Conservation (phyloP, 768 basidiomycete genomes). For the Tricholoma bakamatsutake region DNA sequence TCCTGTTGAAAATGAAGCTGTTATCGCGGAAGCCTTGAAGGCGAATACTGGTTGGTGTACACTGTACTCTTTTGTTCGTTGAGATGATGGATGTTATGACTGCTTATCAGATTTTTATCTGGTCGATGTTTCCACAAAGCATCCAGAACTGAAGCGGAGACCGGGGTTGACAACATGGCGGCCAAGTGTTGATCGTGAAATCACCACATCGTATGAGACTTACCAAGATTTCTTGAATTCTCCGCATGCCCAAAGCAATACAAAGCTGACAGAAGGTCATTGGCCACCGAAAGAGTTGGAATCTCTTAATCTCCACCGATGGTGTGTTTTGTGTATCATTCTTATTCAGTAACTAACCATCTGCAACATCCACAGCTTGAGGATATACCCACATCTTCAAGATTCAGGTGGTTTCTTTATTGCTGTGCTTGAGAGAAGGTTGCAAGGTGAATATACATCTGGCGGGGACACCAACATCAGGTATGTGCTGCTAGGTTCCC, state of each 20-base stretch:
- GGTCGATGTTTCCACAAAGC: constrained; percentile 66
- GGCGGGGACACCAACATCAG: constrained; percentile 4
- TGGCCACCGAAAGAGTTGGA: constrained; percentile 75
- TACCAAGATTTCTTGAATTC: constrained; percentile 57
- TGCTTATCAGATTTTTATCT: constrained; percentile 58
- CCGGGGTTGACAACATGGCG: constrained; percentile 78
- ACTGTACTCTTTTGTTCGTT: not conserved
- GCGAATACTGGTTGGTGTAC: constrained; percentile 28
- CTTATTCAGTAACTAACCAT: not conserved
- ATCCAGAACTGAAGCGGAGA: constrained; percentile 68
- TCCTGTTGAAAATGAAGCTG: constrained; percentile 96
- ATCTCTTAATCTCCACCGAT: constrained; percentile 59
- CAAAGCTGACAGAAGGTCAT: constrained; percentile 64
- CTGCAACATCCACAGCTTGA: constrained; percentile 44
- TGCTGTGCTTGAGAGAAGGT: constrained; percentile 69
- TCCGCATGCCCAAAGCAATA: constrained; percentile 42
- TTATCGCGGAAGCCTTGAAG: constrained; percentile 79
- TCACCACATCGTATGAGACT: constrained; percentile 46
- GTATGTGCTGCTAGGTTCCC: constrained; percentile 10
- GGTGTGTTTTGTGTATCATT: constrained; percentile 39
- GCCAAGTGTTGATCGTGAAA: constrained; percentile 55
- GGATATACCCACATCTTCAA: constrained; percentile 92
- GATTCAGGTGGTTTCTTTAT: constrained; percentile 98
- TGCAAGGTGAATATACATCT: not conserved
- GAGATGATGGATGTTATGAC: not conserved